phyloP scores from a whole-genome alignment of 345 rosid species.

The Boechera divaricarpa region DNA sequence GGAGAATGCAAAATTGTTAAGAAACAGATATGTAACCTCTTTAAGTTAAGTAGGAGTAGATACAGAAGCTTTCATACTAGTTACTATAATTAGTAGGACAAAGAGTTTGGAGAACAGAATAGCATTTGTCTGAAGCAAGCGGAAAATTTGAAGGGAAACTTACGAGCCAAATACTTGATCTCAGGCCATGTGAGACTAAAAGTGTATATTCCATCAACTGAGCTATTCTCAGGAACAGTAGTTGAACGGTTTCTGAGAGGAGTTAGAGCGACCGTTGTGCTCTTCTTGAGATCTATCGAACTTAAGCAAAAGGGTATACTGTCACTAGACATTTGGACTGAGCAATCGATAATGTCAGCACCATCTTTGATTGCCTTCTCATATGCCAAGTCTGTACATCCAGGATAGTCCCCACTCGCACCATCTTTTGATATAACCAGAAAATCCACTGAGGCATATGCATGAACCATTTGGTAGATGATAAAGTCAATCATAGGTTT shows the following conservation, averaged over 20 bases:
- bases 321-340: conserved; percentile 79
- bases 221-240: conserved; percentile 49
- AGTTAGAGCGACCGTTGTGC: too few species aligned
- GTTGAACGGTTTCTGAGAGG: too few species aligned
- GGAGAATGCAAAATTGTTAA: neutral
- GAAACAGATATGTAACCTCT: neutral
- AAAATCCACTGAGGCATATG: conserved; percentile 42
- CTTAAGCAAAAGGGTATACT: conserved; percentile 64
- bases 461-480: neutral
- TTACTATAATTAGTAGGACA: neutral
- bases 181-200: conserved; percentile 67
- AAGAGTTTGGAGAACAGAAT: neutral
- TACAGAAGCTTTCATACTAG: too few species aligned
- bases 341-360: conserved; percentile 71
- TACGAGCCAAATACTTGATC: conserved; percentile 60
- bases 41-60: too few species aligned
- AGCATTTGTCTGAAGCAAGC: neutral
- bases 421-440: conserved; percentile 69
- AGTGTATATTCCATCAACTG: conserved; percentile 54
- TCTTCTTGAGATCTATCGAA: conserved; percentile 56
- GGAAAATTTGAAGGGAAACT: conserved; percentile 40
- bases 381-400: conserved; percentile 79
- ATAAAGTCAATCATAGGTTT: neutral
- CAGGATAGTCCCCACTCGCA: conserved; percentile 91
- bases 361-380: conserved; percentile 64